Conservation (phyloP, 257 asterid genomes). For the Salvia miltiorrhiza region DNA sequence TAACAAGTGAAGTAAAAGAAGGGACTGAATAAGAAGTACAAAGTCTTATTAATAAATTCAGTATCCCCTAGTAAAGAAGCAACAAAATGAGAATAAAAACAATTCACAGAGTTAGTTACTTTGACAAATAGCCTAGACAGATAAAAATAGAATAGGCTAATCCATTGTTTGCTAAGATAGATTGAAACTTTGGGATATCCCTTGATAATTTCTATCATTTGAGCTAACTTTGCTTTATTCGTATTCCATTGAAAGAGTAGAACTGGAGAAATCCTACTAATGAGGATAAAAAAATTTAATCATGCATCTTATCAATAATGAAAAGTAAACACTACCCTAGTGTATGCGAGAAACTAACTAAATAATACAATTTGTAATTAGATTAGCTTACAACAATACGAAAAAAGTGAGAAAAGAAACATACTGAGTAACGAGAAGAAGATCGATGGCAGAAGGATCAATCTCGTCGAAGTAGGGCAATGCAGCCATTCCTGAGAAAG, state of each 20-base stretch:
- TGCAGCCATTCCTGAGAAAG: conserved; percentile 94
- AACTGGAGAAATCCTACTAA: no score
- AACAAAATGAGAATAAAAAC: neutral
- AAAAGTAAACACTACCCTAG: no score
- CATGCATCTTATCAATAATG: no score
- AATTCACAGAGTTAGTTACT: neutral
- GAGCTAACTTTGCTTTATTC: no score
- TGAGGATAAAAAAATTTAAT: no score
- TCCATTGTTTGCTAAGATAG: no score
- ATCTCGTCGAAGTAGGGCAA: conserved; percentile 97
- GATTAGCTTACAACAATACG: neutral
- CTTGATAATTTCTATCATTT: no score
- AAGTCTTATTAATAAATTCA: neutral
- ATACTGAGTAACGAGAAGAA: conserved; percentile 93
- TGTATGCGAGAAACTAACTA: neutral
- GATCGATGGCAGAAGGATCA: conserved; percentile 79
- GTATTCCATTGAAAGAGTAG: no score
- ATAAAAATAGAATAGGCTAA: no score
- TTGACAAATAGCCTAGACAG: no score
- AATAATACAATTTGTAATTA: neutral
- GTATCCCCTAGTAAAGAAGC: neutral
- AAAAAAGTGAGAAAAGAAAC: conserved; percentile 6
- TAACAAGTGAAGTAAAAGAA: neutral
- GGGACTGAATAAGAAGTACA: neutral
- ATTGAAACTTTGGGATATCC: no score